Conservation (phyloP, 1,284 basidiomycete genomes). For the Mixia osmundae region DNA sequence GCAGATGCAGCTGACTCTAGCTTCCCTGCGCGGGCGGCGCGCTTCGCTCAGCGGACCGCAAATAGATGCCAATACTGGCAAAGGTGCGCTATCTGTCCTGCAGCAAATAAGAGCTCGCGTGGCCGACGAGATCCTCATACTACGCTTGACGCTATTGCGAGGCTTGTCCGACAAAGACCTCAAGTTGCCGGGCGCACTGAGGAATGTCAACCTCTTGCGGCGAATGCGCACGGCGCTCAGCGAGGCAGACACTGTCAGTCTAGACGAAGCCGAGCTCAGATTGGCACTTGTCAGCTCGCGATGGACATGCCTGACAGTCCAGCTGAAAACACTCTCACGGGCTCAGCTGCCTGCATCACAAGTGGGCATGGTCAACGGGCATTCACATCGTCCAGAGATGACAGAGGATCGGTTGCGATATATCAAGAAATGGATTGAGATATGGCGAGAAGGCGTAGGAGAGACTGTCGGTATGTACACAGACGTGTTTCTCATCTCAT, state of each 20-base stretch:
- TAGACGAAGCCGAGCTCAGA: constrained; percentile 37
- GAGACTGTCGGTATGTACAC: constrained; percentile 74
- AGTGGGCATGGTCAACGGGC: constrained; percentile 13
- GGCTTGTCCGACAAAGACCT: constrained; percentile 50
- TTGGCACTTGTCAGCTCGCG: constrained; percentile 43
- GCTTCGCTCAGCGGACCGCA: constrained; percentile 21
- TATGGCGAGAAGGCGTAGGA: constrained; percentile 75
- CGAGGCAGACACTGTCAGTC: background rate
- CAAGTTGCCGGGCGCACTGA: constrained; percentile 71
- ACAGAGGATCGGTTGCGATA: constrained; percentile 44
- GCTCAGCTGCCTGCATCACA: constrained; percentile 18
- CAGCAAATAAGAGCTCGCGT: constrained; percentile 48
- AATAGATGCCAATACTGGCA: background rate
- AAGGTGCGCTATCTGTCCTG: constrained; percentile 45
- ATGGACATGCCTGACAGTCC: constrained; percentile 29
- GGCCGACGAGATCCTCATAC: constrained; percentile 23
- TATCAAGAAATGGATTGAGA: constrained; percentile 64
- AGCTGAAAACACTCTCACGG: constrained; percentile 21
- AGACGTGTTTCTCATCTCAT: constrained; percentile 56
- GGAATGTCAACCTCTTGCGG: constrained; percentile 59
- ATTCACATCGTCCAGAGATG: too few relatives aligned
- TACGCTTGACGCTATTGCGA: constrained; percentile 40
- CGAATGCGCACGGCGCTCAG: constrained; percentile 32
- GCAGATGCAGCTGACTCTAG: constrained; percentile 21
- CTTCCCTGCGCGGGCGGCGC: constrained; percentile 12